Percentiles rank a stretch among this genome's conserved stretches.
Conservation (phyloP, 805 yeast genomes). For the Ogataea glucozyma region DNA sequence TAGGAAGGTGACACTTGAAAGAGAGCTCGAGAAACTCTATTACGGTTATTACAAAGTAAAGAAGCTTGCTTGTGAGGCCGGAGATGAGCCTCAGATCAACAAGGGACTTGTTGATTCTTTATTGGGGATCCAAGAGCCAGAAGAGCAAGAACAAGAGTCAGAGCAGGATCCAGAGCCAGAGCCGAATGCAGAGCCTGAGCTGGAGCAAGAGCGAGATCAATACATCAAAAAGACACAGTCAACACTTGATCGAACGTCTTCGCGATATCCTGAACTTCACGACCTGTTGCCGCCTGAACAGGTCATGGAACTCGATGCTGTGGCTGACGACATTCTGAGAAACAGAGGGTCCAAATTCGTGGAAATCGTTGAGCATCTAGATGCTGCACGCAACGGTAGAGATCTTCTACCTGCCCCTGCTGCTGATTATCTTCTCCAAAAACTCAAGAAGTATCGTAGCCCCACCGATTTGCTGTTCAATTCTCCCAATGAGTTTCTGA, state of each 20-base stretch:
- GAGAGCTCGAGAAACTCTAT: constrained; percentile 73
- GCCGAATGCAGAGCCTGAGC: background rate
- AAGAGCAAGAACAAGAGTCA: constrained; percentile 9
- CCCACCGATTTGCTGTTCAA: constrained; percentile 3
- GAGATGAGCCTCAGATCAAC: constrained; percentile 39
- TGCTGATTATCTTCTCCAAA: constrained; percentile 29
- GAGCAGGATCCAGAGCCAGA: background rate
- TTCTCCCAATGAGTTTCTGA: constrained; percentile 3
- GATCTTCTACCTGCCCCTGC: constrained; percentile 24
- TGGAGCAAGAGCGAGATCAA: background rate
- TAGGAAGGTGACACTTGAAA: constrained; percentile 67
- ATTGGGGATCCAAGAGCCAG: constrained; percentile 24
- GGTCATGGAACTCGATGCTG: constrained; percentile 34
- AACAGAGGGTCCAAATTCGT: constrained; percentile 79
- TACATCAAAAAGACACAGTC: background rate
- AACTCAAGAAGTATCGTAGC: constrained; percentile 20
- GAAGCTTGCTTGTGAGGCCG: constrained; percentile 35
- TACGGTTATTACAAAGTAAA: constrained; percentile 59
- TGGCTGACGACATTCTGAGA: constrained; percentile 78
- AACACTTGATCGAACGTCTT: too few species aligned
- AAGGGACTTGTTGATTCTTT: constrained; percentile 28
- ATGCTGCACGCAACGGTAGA: constrained; percentile 48
- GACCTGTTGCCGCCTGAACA: background rate
- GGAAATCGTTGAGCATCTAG: constrained; percentile 76
- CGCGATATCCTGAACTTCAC: too few species aligned